A percentile compares a stretch with the other conserved stretches of the same genome.
Evolutionary conservation across 1,284 basidiomycete species (phyloP).

Genomic region (Rhodotorula mucilaginosa): DNA sequence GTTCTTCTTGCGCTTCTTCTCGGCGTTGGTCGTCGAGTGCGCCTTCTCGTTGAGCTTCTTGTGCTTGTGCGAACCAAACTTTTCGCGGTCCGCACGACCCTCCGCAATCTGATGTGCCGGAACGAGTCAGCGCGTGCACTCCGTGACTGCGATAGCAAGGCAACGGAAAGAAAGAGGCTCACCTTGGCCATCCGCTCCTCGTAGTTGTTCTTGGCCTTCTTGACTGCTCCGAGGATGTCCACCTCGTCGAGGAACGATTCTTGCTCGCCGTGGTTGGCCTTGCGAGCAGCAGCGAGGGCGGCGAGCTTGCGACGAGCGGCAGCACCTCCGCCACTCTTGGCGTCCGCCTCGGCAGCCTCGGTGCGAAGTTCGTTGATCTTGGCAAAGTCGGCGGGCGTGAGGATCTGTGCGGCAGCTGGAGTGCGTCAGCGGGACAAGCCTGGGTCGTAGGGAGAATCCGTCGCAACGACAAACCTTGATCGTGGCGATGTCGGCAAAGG

Average conservation of each 20-base stretch:
- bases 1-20: constrained; percentile 59
- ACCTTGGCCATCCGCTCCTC: constrained; percentile 77
- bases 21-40: constrained; percentile 58
- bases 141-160: not conserved
- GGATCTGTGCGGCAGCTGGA: constrained; percentile 62
- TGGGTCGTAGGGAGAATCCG: constrained; percentile 1
- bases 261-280: constrained; percentile 52
- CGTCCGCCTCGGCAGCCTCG: constrained; percentile 71
- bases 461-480: constrained; percentile 61
- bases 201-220: constrained; percentile 91
- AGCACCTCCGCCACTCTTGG: constrained; percentile 68
- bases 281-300: constrained; percentile 61
- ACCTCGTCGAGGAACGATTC: constrained; percentile 78
- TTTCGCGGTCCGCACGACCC: constrained; percentile 92
- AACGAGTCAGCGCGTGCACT: not conserved
- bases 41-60: constrained; percentile 43
- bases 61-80: constrained; percentile 69
- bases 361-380: constrained; percentile 85
- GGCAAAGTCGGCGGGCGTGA: constrained; percentile 96
- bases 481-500: constrained; percentile 57
- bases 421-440: not conserved
- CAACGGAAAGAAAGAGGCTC: not conserved
- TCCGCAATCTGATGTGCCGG: constrained; percentile 66
- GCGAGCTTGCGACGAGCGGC: constrained; percentile 84
- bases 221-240: constrained; percentile 89